Conservation (phyloP, 305 asterid genomes). For the Petunia hybrid region DNA sequence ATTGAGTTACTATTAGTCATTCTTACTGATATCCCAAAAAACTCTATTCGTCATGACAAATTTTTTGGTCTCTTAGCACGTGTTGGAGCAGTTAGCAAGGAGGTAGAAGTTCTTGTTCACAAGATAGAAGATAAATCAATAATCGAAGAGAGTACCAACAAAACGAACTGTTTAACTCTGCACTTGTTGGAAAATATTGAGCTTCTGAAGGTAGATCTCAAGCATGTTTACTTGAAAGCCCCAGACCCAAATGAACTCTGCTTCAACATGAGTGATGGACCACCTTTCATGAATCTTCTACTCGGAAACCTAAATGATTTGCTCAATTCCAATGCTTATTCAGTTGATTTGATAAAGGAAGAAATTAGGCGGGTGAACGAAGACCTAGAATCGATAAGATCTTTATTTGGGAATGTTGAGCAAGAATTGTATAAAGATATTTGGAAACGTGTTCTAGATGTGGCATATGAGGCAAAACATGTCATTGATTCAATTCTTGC, state of each 20-base stretch:
- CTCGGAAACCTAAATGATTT: background rate
- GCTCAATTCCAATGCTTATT: background rate
- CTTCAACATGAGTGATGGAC: slow-evolving; percentile 3
- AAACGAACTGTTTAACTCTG: background rate
- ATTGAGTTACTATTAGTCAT: background rate
- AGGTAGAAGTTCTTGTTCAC: background rate
- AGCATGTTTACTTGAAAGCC: background rate
- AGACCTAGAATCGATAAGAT: background rate
- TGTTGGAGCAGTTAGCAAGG: background rate
- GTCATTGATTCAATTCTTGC: slow-evolving; percentile 10
- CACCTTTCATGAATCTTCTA: background rate
- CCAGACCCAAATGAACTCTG: background rate
- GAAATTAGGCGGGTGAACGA: background rate
- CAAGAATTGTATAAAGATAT: background rate
- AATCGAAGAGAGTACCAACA: background rate
- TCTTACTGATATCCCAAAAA: background rate
- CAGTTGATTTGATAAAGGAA: background rate
- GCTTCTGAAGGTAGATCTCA: background rate
- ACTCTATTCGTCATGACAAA: background rate
- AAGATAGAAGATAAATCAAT: background rate
- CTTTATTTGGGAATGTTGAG: background rate
- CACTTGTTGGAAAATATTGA: slow-evolving; percentile 6
- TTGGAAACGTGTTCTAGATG: background rate
- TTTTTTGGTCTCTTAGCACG: background rate
- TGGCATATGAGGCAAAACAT: slow-evolving; percentile 27